These are phyloP conservation scores for Lepidium sativum DNA, from an alignment of 345 rosid species.

Conservation along the genomic window DNA sequence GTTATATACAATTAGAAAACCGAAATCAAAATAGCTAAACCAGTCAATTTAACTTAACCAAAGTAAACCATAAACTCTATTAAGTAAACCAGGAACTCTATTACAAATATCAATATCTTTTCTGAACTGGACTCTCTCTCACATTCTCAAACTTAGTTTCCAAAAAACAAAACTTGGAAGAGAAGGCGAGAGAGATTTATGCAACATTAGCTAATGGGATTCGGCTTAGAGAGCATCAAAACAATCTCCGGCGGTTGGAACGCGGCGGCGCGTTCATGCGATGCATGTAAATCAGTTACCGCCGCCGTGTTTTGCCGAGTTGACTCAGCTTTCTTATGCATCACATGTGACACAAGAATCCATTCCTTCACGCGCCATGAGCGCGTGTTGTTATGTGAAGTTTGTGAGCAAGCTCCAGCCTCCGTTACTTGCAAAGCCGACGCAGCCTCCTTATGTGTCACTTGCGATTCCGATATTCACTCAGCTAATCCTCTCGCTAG, in stretches of 20 bases:
- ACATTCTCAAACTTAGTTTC: constrained; percentile 7
- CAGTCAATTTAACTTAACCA: no score
- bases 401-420: constrained; percentile 95
- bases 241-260: constrained; percentile 39
- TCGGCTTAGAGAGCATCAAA: constrained; percentile 29
- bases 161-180: not conserved
- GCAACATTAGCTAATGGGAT: constrained; percentile 29
- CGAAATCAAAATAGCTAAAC: no score
- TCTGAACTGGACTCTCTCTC: not conserved
- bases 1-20: no score
- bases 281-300: constrained; percentile 60
- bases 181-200: not conserved
- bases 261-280: constrained; percentile 61
- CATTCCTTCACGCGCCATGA: constrained; percentile 55
- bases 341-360: constrained; percentile 54
- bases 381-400: constrained; percentile 76
- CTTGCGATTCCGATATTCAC: constrained; percentile 88
- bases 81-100: no score
- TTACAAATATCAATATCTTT: constrained; percentile 18
- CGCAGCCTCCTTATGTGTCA: constrained; percentile 77
- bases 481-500: constrained; percentile 83
- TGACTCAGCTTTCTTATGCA: constrained; percentile 61
- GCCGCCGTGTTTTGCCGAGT: constrained; percentile 62
- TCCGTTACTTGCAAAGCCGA: constrained; percentile 94
- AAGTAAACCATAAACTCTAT: no score